These are phyloP conservation scores for Solanum neorickii DNA, from an alignment of 257 asterid genomes.

Conservation along the genomic window DNA sequence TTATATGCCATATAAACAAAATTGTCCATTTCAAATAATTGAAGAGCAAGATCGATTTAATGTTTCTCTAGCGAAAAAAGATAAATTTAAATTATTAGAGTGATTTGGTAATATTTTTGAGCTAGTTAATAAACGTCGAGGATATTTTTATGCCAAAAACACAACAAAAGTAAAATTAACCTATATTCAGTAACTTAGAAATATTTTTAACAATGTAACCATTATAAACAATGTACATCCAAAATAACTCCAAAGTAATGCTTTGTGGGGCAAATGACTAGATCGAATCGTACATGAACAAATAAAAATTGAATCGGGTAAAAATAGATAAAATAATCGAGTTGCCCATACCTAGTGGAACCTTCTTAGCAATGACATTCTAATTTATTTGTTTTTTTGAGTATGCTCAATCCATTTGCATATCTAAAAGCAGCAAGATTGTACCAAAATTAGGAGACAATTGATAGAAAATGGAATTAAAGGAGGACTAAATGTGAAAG, in stretches of 20 bases:
- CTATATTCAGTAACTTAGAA: background rate
- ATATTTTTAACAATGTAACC: background rate
- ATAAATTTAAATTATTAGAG: background rate
- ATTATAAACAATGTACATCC: background rate
- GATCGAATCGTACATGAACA: background rate
- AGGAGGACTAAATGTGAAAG: background rate
- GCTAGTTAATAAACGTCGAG: background rate
- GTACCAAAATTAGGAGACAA: conserved; percentile 11
- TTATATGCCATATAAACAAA: background rate
- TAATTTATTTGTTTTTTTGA: background rate
- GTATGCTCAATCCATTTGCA: background rate
- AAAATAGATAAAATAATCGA: background rate
- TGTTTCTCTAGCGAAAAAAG: background rate
- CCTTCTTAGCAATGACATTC: background rate
- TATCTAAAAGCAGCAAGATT: background rate
- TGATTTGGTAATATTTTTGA: background rate
- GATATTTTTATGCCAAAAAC: background rate
- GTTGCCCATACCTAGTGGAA: background rate
- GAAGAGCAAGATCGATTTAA: background rate
- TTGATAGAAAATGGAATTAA: background rate
- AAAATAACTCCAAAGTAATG: background rate
- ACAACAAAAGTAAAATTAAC: background rate
- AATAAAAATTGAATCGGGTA: background rate
- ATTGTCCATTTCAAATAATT: background rate
- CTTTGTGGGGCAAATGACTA: fast-evolving